Base-by-base conservation (phyloP, 2,329 filamentous ascomycete species). In the Cordyceps fumosorosea region DNA sequence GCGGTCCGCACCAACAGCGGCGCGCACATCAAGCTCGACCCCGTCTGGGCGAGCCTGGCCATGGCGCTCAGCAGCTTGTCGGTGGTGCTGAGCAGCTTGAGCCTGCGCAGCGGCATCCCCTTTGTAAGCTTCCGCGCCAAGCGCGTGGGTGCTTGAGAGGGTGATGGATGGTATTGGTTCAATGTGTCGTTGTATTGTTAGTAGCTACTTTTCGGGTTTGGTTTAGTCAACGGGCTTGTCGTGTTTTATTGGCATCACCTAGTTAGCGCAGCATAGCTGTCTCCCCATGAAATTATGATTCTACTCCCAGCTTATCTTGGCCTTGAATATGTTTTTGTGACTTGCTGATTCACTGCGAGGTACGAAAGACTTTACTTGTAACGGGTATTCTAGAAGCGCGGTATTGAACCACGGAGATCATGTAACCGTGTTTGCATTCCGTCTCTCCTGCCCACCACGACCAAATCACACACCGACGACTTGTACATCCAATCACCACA, bases 41-140 rank as follows among this genome's bases (percentile, higher is more conserved):
- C 89, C 0, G 89, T 90, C 1, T 97, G 93, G 93, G 93, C 93
- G 5, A 89, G 87, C 66, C 75, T 96, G 72, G 93, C 93, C 1
- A 98, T 97, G 93, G 93, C 93, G 29, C 75, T 93, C 73, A 96
- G 92, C 74, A 93, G 89, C 73, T 87, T 97, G 67, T 95, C 90
- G 70, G 93, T 98, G 52, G 89, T 97, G 56, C 76, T 85, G 70
- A 96, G 91, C 72, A 93, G 89, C 76, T 75, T 96, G 69, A 80
- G 86, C 56, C 74, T 97, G 76, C 84, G 87, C 71, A 81, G 73
- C 60, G 66, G 71, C 55, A 63, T 81, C 12, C 76, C 77, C 10
- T 68, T 74, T 24, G 42, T 82, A 11, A 80, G 80, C 2, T 84
- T 80, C 67, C 71, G 77, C 63, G 70, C 71, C 40, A 71, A 67